Conservation (phyloP, 2,329 filamentous ascomycete genomes). For the Dactylellina parvicollis region DNA sequence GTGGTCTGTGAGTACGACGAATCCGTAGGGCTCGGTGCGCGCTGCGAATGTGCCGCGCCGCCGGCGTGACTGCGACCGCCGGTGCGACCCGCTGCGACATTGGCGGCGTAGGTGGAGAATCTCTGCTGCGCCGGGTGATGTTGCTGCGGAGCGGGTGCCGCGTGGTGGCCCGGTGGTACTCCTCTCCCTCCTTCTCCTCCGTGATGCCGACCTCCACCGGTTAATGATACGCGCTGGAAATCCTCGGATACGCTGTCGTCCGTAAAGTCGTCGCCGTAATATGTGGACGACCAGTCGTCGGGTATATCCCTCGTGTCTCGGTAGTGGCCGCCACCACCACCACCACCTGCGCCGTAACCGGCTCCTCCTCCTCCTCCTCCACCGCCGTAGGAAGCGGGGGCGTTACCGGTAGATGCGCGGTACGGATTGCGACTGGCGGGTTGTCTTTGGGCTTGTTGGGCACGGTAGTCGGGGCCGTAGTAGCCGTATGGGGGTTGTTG, state of each 20-base stretch:
- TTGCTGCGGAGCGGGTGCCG: slow-evolving; percentile 5
- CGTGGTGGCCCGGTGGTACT: not conserved
- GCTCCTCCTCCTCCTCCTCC: not conserved
- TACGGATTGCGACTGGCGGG: slow-evolving; percentile 35
- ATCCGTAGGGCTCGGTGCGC: slow-evolving; percentile 38
- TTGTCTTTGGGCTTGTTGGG: slow-evolving; percentile 20
- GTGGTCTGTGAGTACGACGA: slow-evolving; percentile 47
- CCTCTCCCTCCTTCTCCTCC: not conserved
- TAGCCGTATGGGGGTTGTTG: slow-evolving; percentile 34
- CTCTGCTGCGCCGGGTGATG: slow-evolving; percentile 25
- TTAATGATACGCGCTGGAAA: slow-evolving; percentile 40
- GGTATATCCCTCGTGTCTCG: slow-evolving; percentile 33
- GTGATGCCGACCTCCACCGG: slow-evolving; percentile 5
- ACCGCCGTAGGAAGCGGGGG: slow-evolving; percentile 28
- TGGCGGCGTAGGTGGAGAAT: slow-evolving; percentile 39
- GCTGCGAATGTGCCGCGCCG: slow-evolving; percentile 13
- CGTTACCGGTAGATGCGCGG: slow-evolving; percentile 42
- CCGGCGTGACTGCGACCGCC: slow-evolving; percentile 2
- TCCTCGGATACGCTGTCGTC: slow-evolving; percentile 52
- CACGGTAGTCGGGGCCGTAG: slow-evolving; percentile 27
- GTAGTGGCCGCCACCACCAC: slow-evolving; percentile 21
- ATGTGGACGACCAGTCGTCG: slow-evolving; percentile 50
- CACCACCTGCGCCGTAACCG: not conserved
- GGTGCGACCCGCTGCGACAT: slow-evolving; percentile 32
- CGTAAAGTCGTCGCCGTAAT: slow-evolving; percentile 42